Evolutionary conservation across 768 basidiomycete genomes (phyloP).

Genomic region (Tylopilus sp.): DNA sequence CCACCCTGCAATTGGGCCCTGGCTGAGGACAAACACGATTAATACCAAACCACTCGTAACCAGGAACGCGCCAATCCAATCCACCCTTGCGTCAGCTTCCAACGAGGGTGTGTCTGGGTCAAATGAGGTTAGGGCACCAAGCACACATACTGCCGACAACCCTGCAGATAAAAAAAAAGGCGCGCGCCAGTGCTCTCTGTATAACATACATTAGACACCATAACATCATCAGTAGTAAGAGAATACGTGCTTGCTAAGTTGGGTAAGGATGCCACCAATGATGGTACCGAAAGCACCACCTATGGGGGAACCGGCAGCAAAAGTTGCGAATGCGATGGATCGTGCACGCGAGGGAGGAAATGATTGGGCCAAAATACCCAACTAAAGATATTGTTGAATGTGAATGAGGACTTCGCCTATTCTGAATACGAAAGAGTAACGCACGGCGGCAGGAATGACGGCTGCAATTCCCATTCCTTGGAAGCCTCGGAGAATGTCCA

Average conservation of each 20-base stretch:
- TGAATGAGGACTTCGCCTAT: slow-evolving; percentile 1
- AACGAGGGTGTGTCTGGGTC: slow-evolving; percentile 48
- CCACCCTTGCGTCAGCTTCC: slow-evolving; percentile 49
- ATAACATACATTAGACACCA: not conserved
- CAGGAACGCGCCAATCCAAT: slow-evolving; percentile 74
- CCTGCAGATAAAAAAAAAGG: slow-evolving; percentile 59
- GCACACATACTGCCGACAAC: slow-evolving; percentile 48
- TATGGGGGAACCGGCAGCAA: slow-evolving; percentile 80
- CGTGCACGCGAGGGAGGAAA: slow-evolving; percentile 70
- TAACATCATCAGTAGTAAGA: not conserved
- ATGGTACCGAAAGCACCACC: slow-evolving; percentile 70
- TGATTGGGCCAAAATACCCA: slow-evolving; percentile 78
- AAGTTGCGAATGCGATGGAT: slow-evolving; percentile 77
- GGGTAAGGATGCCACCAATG: slow-evolving; percentile 67
- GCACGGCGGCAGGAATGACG: slow-evolving; percentile 67
- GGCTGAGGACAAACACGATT: slow-evolving; percentile 69
- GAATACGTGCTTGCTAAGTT: slow-evolving; percentile 39
- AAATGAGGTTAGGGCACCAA: slow-evolving; percentile 56
- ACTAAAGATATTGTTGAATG: slow-evolving; percentile 32
- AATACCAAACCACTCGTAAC: slow-evolving; percentile 64
- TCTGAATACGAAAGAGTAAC: slow-evolving; percentile 12
- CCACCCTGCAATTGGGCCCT: slow-evolving; percentile 65
- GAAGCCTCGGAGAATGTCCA: slow-evolving; percentile 71
- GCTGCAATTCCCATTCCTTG: slow-evolving; percentile 80
- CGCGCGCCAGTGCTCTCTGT: slow-evolving; percentile 60